Evolutionary conservation across 2,329 filamentous ascomycete species (phyloP).

Genomic region (Alternaria triticimaculans): DNA sequence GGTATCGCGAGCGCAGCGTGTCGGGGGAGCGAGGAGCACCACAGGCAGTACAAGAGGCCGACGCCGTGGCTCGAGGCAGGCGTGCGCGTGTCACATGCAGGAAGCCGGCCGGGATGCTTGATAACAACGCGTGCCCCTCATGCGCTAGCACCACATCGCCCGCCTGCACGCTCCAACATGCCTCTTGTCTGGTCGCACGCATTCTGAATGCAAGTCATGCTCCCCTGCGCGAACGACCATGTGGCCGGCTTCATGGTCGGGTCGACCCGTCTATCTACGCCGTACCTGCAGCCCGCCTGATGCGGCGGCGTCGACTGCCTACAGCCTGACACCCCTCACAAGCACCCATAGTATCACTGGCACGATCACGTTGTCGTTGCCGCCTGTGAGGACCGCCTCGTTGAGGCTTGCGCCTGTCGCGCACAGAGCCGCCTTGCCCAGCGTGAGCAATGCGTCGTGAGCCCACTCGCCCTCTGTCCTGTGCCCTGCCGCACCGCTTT

Average conservation of each 20-base stretch:
- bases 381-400: conserved; percentile 92
- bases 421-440: conserved; percentile 71
- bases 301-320: conserved; percentile 3
- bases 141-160: not conserved
- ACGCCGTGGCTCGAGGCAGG: not conserved
- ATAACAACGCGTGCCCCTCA: not conserved
- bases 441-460: conserved; percentile 36
- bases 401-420: conserved; percentile 83
- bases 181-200: not conserved
- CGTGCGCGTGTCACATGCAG: not conserved
- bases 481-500: conserved; percentile 24
- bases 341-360: conserved; percentile 92
- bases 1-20: not conserved
- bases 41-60: not conserved
- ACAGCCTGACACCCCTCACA: conserved; percentile 73
- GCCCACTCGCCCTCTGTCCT: conserved; percentile 52
- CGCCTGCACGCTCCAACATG: not conserved
- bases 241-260: not conserved
- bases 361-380: conserved; percentile 98
- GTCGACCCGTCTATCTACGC: not conserved
- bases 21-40: not conserved
- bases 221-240: not conserved
- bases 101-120: not conserved
- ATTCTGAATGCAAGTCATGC: conserved; percentile 1
- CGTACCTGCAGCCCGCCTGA: conserved; percentile 16